Percentiles rank a stretch among this genome's conserved stretches.
phyloP scores from a whole-genome alignment of 2,329 filamentous ascomycete genomes.

The Laburnicola sp. region DNA sequence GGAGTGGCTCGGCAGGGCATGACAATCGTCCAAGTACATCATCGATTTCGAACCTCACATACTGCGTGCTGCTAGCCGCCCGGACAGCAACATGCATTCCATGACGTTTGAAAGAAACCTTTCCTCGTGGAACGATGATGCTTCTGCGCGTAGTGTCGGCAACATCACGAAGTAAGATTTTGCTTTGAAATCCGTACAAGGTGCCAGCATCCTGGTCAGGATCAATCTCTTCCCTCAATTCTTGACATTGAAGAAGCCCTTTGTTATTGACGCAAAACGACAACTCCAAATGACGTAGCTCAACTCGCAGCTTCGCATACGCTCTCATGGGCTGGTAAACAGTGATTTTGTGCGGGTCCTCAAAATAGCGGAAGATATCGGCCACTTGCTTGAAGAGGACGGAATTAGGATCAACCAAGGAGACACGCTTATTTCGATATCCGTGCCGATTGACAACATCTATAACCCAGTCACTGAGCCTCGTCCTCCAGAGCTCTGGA shows the following conservation, averaged over 20 bases:
- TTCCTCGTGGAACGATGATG: constrained; percentile 57
- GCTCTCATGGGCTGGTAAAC: constrained; percentile 50
- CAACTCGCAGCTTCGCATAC: constrained; percentile 45
- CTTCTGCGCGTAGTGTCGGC: constrained; percentile 48
- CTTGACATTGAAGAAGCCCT: constrained; percentile 50
- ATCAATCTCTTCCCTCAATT: constrained; percentile 55
- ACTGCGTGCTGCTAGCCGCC: constrained; percentile 33
- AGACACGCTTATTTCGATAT: constrained; percentile 23
- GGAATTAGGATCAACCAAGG: constrained; percentile 55
- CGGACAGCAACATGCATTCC: constrained; percentile 50
- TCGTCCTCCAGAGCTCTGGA: constrained; percentile 44
- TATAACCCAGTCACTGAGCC: constrained; percentile 45
- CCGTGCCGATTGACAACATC: constrained; percentile 36
- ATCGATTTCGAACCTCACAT: constrained; percentile 58
- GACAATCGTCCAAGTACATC: constrained; percentile 57
- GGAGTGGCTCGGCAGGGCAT: constrained; percentile 57
- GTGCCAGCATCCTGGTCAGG: constrained; percentile 61
- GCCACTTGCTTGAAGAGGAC: constrained; percentile 45
- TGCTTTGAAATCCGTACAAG: constrained; percentile 60
- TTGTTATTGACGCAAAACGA: constrained; percentile 54
- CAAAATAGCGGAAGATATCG: constrained; percentile 55
- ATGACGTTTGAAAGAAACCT: constrained; percentile 29
- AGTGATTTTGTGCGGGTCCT: constrained; percentile 47
- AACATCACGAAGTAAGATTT: constrained; percentile 56
- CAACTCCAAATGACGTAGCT: constrained; percentile 56